These are phyloP conservation scores for Rosa lucieae DNA, from an alignment of 306 rosid species.

Conservation along the genomic window DNA sequence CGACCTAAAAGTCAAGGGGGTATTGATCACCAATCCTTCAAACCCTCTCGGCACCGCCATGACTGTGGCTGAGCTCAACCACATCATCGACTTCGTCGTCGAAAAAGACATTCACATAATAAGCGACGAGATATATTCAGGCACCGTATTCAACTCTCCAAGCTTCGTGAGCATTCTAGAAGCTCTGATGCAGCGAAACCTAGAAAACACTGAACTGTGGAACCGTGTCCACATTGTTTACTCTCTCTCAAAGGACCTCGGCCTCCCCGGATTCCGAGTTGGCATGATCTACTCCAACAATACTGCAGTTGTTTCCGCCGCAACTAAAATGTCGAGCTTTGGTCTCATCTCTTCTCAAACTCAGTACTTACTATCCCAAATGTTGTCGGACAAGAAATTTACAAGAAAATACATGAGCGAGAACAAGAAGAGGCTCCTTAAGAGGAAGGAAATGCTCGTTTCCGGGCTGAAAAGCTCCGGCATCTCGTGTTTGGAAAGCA, in stretches of 20 bases:
- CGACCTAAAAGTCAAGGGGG: slow-evolving; percentile 67
- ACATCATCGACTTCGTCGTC: slow-evolving; percentile 47
- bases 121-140: slow-evolving; percentile 85
- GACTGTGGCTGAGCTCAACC: slow-evolving; percentile 50
- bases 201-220: slow-evolving; percentile 1
- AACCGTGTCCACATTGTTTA: slow-evolving; percentile 60
- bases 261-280: slow-evolving; percentile 70
- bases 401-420: slow-evolving; percentile 39
- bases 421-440: slow-evolving; percentile 42
- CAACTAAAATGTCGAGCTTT: slow-evolving; percentile 96
- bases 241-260: slow-evolving; percentile 75
- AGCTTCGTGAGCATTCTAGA: slow-evolving; percentile 51
- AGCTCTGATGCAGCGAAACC: slow-evolving; percentile 27
- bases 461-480: slow-evolving; percentile 52
- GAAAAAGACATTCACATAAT: slow-evolving; percentile 52
- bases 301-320: slow-evolving; percentile 43
- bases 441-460: slow-evolving; percentile 48
- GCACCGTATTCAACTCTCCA: slow-evolving; percentile 58
- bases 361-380: slow-evolving; percentile 51
- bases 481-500: slow-evolving; percentile 59
- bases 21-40: slow-evolving; percentile 76
- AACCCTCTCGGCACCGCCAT: slow-evolving; percentile 82
- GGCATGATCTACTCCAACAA: slow-evolving; percentile 83
- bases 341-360: slow-evolving; percentile 80
- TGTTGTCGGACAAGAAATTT: slow-evolving; percentile 54